These are phyloP conservation scores for Xylariaceae sp. DNA, from an alignment of 2,329 filamentous ascomycete genomes.

Conservation along the genomic window DNA sequence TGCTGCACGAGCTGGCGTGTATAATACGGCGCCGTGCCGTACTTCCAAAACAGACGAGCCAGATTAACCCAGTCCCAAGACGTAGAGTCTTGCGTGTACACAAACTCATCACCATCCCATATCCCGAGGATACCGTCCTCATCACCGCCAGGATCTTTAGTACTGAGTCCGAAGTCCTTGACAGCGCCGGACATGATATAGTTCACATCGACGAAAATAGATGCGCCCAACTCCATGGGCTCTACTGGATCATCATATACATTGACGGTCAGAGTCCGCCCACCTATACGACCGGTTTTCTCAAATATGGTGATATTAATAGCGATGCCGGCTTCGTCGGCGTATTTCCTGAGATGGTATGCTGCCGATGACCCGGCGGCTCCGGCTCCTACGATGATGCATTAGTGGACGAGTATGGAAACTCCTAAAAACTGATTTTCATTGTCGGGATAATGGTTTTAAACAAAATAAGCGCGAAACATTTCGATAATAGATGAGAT, in stretches of 20 bases:
- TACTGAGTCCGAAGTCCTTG: constrained; percentile 63
- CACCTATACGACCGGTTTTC: constrained; percentile 71
- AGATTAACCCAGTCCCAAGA: constrained; percentile 73
- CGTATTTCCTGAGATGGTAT: constrained; percentile 73
- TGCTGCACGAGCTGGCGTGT: constrained; percentile 68
- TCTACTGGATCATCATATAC: constrained; percentile 63
- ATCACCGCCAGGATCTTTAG: constrained; percentile 43
- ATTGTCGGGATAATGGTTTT: no score
- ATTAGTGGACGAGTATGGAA: no score
- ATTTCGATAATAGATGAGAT: no score
- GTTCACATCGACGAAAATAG: constrained; percentile 86
- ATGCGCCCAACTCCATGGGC: constrained; percentile 82
- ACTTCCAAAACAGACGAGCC: constrained; percentile 77
- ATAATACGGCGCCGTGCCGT: constrained; percentile 73
- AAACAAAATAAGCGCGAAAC: no score
- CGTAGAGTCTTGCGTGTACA: constrained; percentile 59
- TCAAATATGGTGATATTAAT: constrained; percentile 88
- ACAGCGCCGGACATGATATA: constrained; percentile 74
- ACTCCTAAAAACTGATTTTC: no score
- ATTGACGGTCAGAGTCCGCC: constrained; percentile 80
- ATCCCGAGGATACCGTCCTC: constrained; percentile 63
- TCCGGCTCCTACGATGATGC: constrained; percentile 72
- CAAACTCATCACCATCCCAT: constrained; percentile 77
- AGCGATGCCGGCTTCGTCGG: constrained; percentile 53
- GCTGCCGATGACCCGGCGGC: constrained; percentile 83